Evolutionary conservation across 306 rosid genomes (phyloP).

Genomic region (Acmispon strigosus): DNA sequence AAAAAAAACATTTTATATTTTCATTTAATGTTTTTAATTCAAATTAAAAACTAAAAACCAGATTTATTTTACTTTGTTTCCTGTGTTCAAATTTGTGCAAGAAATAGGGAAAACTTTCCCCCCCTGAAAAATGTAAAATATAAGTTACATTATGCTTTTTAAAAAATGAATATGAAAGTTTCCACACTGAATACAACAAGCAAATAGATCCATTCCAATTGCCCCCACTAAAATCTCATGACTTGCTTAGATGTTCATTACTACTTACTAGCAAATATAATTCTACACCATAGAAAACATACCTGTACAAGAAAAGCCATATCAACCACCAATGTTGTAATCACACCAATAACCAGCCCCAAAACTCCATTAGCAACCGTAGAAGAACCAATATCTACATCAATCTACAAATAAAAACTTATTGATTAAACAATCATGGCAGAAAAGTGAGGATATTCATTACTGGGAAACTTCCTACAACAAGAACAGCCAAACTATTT

Average conservation of each 20-base stretch:
- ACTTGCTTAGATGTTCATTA: background rate
- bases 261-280: background rate
- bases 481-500: background rate
- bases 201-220: too few species aligned
- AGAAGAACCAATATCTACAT: constrained; percentile 98
- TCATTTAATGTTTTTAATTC: too few species aligned
- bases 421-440: constrained; percentile 9
- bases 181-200: background rate
- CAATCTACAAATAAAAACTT: constrained; percentile 57
- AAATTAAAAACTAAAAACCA: too few species aligned
- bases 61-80: too few species aligned
- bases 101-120: too few species aligned
- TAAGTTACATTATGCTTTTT: background rate
- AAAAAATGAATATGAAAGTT: background rate
- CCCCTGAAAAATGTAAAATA: background rate
- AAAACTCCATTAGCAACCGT: constrained; percentile 99
- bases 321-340: constrained; percentile 94
- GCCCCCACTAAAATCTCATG: background rate
- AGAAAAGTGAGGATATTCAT: constrained; percentile 24
- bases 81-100: too few species aligned
- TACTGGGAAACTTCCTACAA: background rate
- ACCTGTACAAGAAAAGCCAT: constrained; percentile 99
- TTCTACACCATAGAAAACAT: constrained; percentile 10
- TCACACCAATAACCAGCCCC: constrained; percentile 94
- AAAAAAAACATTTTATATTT: too few species aligned